These are phyloP conservation scores for Coemansia sp. DNA, from an alignment of 192 early-diverging fungal species.

Conservation along the genomic window DNA sequence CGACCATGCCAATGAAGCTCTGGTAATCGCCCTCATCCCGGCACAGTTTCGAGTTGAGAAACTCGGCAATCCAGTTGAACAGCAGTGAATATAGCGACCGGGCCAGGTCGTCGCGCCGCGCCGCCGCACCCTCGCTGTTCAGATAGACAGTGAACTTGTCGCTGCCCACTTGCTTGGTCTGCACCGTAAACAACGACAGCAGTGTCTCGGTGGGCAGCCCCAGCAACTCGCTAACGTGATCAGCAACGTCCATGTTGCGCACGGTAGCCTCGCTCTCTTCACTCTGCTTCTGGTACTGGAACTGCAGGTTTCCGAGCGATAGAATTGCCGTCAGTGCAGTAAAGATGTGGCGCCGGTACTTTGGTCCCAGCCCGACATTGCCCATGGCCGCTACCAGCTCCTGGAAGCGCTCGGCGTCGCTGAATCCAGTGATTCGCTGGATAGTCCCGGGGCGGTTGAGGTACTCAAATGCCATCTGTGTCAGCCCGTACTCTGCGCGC, in stretches of 20 bases:
- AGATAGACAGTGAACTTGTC: slow-evolving; percentile 80
- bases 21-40: slow-evolving; percentile 55
- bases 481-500: slow-evolving; percentile 56
- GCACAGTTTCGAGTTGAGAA: slow-evolving; percentile 77
- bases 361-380: slow-evolving; percentile 75
- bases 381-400: slow-evolving; percentile 79
- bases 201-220: slow-evolving; percentile 70
- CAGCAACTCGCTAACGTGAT: slow-evolving; percentile 76
- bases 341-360: slow-evolving; percentile 80
- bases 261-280: slow-evolving; percentile 80
- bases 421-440: slow-evolving; percentile 55
- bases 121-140: slow-evolving; percentile 63
- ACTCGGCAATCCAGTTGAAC: slow-evolving; percentile 81
- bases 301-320: slow-evolving; percentile 84
- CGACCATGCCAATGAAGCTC: slow-evolving; percentile 80
- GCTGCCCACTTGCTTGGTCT: slow-evolving; percentile 76
- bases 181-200: slow-evolving; percentile 72
- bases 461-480: slow-evolving; percentile 46
- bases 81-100: slow-evolving; percentile 76
- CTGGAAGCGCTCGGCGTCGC: slow-evolving; percentile 60
- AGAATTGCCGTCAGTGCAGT: slow-evolving; percentile 80
- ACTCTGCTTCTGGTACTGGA: slow-evolving; percentile 62
- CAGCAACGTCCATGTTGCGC: slow-evolving; percentile 69
- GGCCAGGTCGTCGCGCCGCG: slow-evolving; percentile 69
- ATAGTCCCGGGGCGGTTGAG: slow-evolving; percentile 56